Conservation (phyloP, 139 green algal species). For the Chlorella sp. region DNA sequence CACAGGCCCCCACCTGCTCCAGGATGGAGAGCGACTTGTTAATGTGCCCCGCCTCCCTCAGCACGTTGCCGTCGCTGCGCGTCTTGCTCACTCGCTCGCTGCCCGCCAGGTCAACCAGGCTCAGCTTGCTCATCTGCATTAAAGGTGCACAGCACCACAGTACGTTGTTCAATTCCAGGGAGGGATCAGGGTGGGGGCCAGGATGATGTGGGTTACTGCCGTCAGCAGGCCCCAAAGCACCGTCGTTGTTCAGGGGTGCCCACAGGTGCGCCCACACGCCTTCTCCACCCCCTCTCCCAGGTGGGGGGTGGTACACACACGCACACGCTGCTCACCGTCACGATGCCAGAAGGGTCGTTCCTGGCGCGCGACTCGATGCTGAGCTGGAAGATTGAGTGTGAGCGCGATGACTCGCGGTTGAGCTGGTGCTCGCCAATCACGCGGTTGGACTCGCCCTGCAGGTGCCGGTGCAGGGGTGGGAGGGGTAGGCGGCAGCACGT, state of each 20-base stretch:
- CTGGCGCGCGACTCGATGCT: constrained; percentile 39
- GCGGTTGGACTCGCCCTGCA: constrained; percentile 60
- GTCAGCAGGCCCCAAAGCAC: no score
- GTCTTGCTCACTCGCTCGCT: constrained; percentile 68
- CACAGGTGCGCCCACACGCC: no score
- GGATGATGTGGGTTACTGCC: no score
- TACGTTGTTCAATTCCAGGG: no score
- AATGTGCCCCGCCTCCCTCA: constrained; percentile 64
- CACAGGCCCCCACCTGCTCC: constrained; percentile 49
- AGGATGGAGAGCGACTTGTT: constrained; percentile 67
- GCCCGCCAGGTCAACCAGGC: constrained; percentile 67
- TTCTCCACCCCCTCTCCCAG: no score
- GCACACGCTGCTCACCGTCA: constrained; percentile 11
- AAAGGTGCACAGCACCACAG: no score
- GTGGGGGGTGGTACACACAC: no score
- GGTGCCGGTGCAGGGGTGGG: not conserved
- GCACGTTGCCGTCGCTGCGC: constrained; percentile 46
- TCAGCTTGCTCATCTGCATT: constrained; percentile 47
- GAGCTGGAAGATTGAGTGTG: constrained; percentile 72
- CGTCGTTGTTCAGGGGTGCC: no score
- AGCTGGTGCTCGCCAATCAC: constrained; percentile 70
- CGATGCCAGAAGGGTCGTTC: not conserved
- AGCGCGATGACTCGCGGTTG: constrained; percentile 60
- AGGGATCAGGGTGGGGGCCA: no score
- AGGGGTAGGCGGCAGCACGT: no score